Base-by-base conservation (phyloP, 129 eudicot genomes). In the Tagetes erecta region DNA sequence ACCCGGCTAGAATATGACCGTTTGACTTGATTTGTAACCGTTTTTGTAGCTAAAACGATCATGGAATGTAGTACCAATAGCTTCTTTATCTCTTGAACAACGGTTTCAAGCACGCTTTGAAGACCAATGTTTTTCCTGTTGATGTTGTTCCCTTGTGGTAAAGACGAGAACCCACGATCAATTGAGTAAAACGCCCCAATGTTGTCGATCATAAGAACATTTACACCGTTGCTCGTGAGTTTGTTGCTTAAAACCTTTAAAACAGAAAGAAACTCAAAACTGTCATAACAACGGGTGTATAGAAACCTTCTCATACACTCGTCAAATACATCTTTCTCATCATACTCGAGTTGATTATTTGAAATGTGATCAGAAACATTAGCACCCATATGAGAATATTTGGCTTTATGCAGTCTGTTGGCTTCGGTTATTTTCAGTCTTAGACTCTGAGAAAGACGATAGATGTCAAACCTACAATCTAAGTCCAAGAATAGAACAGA, bases 111-210 rank as follows among this genome's bases (percentile, higher is more conserved):
- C 78, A 91, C 85, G 31, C 83, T 82, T 86, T 95, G 99, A 64
- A 88, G 83, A 79, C 91, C 81, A 45, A 85, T 56, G 60, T 73
- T 86, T 79, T 83, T 91, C 87, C 99, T 88, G 75, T 55, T 85
- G 31, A 40, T 79, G 58, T 65, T 79, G 58, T 65, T 78, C 49
- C 89, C 85, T 49, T 84, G 74, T 40, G 89, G 80, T 59, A 86
- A 55, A 68, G 91, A 85, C 13, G 91, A 81, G 49, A 83, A 79
- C 57, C 86, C 89, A 73, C 97, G 97, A 65, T 94, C 96, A 71
- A 84, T 84, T 91, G 93, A 90, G 71, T 94, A 83, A 82, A 86
- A 91, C 7, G 98, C 97, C 71, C 98, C 97, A 49, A 90, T 85
- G 59, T 87, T 86, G 82, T 90, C 98, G 64, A 94, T 86, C 88